Base-by-base conservation (phyloP, 2,329 filamentous ascomycete species). In the Trichoderma sp. region DNA sequence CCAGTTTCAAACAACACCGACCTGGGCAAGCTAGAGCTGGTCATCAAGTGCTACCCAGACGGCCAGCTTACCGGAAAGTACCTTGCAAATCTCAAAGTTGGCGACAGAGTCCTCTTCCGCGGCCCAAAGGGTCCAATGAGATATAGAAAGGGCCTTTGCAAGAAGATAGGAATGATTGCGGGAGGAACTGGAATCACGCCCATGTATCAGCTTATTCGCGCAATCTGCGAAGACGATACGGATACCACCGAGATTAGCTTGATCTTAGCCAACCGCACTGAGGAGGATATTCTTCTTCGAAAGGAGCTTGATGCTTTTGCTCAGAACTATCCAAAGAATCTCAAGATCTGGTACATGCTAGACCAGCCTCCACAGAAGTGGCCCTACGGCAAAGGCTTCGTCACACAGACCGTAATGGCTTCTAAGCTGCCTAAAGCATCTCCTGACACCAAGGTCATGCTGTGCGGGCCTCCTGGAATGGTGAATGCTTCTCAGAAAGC, bases 391-490 rank as follows among this genome's bases (percentile, higher is more conserved):
- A 77, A 72, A 0, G 88, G 87, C 0, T 86, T 81, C 65, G 83
- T 89, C 1, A 88, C 82, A 0, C 79, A 80, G 52, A 81, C 85
- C 0, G 74, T 88, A 33, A 82, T 90, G 73, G n/a, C 70, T 60
- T 79, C 85, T 70, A 79, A 75, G 35, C 78, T 90, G 57, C 86
- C 87, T 1, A 71, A 73, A 0, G 76, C 86, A 0, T 79, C 77
- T 0, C 52, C 73, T 0, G 84, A 86, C 16, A 81, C 81, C 2
- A 89, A 87, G 75, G 75, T 87, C 14, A 79, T 89, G 79, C 77
- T 90, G 1, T 90, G 88, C 72, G 88, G 88, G 0, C 88, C 88
- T 0, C 88, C 88, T 0, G 84, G 83, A 0, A 87, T 90, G 86
- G 78, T 89, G 2, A 84, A 84, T 59, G 86, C 85, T 0, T 81